Evolutionary conservation across 768 basidiomycete genomes (phyloP), one percentile per base, ranked within the genome.

Genomic region (Lactarius tabidus): DNA sequence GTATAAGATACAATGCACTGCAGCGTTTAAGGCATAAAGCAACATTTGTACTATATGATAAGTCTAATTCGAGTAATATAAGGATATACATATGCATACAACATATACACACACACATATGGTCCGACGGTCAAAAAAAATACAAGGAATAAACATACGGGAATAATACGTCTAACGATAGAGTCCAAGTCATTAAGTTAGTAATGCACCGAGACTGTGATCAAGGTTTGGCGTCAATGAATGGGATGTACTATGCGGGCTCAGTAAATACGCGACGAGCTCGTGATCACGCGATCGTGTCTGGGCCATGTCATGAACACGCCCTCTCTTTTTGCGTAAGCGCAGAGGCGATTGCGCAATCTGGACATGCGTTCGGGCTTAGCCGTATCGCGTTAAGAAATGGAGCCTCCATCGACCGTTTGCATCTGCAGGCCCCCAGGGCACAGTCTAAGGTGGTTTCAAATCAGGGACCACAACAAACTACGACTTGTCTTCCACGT

Each of bases 381-480:
- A 71, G 58, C 57, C 72, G 68, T 45, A 73, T 72, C 17, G 72
- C 70, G 53, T 73, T 73, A 14, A 65, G 63, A n/a, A 71, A 63
- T 10, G 72, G 72, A 17, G 65, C 38, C 8, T 59, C 63, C 72
- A 73, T 73, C 62, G 64, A 57, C 29, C 72, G 63, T 35, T 64
- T 62, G 65, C 64, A 65, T 33, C 55, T 52, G 48, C 72, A 73
- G 41, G 45, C 33, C 26, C n/a, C n/a, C 23, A 53, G 51, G 33
- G 36, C 23, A 59, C 69, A 69, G 20, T 61, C 69, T 69, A 35
- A 29, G 17, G 26, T 51, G 15, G 53, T 17, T 56, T 35, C 33
- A 17, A 36, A 26, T 61, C 48, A 57, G 67, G 57, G 20, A 38
- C 41, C 43, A 31, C 26, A 23, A 62, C 7, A 28, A 38, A 39